Evolutionary conservation across 225 moss, liverwort and hornwort genomes (phyloP).

Genomic region (Pseudoscleropodium purum): DNA sequence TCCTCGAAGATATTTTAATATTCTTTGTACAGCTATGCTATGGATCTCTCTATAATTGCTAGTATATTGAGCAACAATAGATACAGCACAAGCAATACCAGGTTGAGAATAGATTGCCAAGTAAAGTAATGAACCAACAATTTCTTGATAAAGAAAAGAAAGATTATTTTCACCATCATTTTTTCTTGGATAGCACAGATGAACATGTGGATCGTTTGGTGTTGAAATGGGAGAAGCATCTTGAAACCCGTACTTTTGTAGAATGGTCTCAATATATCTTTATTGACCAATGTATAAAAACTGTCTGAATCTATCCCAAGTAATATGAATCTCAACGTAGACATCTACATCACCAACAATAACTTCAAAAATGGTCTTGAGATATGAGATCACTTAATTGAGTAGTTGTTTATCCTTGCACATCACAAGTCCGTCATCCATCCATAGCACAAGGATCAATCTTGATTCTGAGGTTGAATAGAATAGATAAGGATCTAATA

Average conservation of each 20-base stretch:
- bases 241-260: background rate
- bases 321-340: background rate
- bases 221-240: background rate
- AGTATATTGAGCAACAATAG: background rate
- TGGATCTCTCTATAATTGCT: background rate
- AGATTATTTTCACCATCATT: background rate
- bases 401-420: background rate
- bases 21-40: too few relatives aligned
- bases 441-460: background rate
- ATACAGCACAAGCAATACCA: background rate
- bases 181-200: background rate
- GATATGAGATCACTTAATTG: background rate
- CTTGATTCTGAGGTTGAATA: background rate
- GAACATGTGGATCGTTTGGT: background rate
- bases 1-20: too few relatives aligned
- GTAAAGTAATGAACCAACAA: background rate
- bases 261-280: background rate
- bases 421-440: background rate
- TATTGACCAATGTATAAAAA: background rate
- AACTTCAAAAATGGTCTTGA: background rate
- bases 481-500: background rate
- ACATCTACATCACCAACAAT: background rate
- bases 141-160: background rate
- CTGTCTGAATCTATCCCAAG: fast-evolving
- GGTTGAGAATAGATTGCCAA: background rate